Evolutionary conservation across 257 asterid species (phyloP).

Genomic region (Penstemon barbatus): DNA sequence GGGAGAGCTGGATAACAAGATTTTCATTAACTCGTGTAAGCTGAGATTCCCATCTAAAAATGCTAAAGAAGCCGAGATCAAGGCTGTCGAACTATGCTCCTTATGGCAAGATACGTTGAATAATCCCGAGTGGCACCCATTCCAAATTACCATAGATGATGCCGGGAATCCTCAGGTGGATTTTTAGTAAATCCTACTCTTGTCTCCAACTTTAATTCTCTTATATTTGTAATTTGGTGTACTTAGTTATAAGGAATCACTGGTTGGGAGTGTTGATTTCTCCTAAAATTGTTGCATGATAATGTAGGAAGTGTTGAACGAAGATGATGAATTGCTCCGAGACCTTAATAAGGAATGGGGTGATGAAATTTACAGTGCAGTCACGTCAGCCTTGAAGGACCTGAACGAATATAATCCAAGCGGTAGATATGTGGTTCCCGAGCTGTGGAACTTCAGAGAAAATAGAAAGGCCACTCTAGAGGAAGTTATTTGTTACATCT

Average conservation of each 20-base stretch:
- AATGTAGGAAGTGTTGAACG: constrained; percentile 38
- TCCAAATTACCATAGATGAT: constrained; percentile 37
- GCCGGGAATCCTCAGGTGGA: constrained; percentile 46
- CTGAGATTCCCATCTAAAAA: constrained; percentile 41
- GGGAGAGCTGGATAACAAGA: constrained; percentile 66
- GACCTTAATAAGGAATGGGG: constrained; percentile 46
- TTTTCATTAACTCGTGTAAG: constrained; percentile 51
- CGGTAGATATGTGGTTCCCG: constrained; percentile 44
- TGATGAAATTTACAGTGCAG: constrained; percentile 39
- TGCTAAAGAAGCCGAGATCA: constrained; percentile 48
- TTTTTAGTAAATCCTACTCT: no score
- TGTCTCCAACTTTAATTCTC: background rate
- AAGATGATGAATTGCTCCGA: constrained; percentile 43
- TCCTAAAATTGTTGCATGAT: no score
- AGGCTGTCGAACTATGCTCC: constrained; percentile 57
- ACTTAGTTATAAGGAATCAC: no score
- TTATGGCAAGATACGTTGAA: constrained; percentile 65
- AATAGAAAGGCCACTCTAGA: constrained; percentile 49
- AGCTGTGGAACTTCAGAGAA: constrained; percentile 59
- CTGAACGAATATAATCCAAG: constrained; percentile 50
- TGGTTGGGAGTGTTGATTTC: no score
- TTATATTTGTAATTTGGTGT: background rate
- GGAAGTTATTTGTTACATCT: constrained; percentile 52
- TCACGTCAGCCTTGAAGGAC: constrained; percentile 41
- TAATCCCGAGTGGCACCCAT: constrained; percentile 67